Evolutionary conservation across 176 grass and related monocot genomes (phyloP).

Genomic region (Olyra latifolia): DNA sequence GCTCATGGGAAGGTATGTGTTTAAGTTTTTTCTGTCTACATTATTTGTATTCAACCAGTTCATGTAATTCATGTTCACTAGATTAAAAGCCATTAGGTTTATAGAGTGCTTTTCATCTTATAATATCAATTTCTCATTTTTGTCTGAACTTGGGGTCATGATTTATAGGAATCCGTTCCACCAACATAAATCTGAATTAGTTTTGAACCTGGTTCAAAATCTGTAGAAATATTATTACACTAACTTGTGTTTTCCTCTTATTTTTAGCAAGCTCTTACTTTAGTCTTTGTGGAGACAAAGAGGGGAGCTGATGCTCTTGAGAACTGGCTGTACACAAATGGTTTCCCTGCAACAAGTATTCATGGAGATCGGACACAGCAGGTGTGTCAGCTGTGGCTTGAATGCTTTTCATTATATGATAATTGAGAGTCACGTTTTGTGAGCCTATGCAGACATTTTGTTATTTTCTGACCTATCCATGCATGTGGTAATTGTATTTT

Average conservation of each 20-base stretch:
- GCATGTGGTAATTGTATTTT: not conserved
- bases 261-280: conserved; percentile 72
- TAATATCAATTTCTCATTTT: not conserved
- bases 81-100: not conserved
- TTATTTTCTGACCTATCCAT: not conserved
- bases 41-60: conserved; percentile 16
- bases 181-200: not conserved
- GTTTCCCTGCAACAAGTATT: conserved; percentile 94
- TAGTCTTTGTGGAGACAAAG: conserved; percentile 98
- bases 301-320: conserved; percentile 91
- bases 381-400: conserved; percentile 31
- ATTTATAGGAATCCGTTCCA: not conserved
- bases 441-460: not conserved
- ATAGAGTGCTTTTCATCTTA: not conserved
- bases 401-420: not conserved
- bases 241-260: conserved; percentile 22
- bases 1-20: conserved; percentile 76
- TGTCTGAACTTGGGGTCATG: not conserved
- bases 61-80: not conserved
- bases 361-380: conserved; percentile 91
- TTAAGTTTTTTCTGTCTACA: not conserved
- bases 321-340: conserved; percentile 86
- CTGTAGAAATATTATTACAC: not conserved
- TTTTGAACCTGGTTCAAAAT: not conserved
- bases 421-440: not conserved